These are phyloP conservation scores for Gamarada debralockiae DNA, from an alignment of 495 filamentous ascomycete species.

Conservation along the genomic window DNA sequence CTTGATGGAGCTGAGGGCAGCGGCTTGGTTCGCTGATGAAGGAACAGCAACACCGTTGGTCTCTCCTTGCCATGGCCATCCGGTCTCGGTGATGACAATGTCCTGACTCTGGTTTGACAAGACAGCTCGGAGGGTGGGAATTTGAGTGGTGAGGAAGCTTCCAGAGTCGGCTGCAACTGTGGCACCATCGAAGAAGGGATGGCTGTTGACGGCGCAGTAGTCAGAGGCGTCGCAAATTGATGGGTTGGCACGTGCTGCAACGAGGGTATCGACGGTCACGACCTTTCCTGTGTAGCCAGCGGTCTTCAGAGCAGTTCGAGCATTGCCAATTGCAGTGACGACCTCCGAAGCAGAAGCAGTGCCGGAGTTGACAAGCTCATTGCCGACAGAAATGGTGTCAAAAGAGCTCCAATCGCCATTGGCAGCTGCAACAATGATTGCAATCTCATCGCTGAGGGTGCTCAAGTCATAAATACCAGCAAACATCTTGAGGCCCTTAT, in stretches of 20 bases:
- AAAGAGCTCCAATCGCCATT: constrained; percentile 58
- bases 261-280: constrained; percentile 75
- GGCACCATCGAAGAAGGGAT: constrained; percentile 76
- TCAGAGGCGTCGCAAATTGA: constrained; percentile 69
- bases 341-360: constrained; percentile 47
- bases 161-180: constrained; percentile 56
- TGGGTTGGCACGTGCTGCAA: constrained; percentile 60
- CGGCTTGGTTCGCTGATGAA: constrained; percentile 53
- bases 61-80: constrained; percentile 72
- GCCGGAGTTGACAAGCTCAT: constrained; percentile 71
- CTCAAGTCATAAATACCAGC: constrained; percentile 67
- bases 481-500: constrained; percentile 62
- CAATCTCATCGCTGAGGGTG: constrained; percentile 51
- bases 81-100: constrained; percentile 63
- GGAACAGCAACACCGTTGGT: constrained; percentile 64
- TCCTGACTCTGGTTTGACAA: constrained; percentile 30
- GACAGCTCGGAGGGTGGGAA: constrained; percentile 39
- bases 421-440: constrained; percentile 39
- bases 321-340: constrained; percentile 47
- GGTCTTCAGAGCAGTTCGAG: constrained; percentile 50
- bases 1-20: constrained; percentile 61
- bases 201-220: constrained; percentile 76
- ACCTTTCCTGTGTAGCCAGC: constrained; percentile 71
- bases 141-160: constrained; percentile 52
- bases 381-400: constrained; percentile 72